Base-by-base conservation (phyloP, 1,139 yeast species). In the Hanseniaspora sp. region DNA sequence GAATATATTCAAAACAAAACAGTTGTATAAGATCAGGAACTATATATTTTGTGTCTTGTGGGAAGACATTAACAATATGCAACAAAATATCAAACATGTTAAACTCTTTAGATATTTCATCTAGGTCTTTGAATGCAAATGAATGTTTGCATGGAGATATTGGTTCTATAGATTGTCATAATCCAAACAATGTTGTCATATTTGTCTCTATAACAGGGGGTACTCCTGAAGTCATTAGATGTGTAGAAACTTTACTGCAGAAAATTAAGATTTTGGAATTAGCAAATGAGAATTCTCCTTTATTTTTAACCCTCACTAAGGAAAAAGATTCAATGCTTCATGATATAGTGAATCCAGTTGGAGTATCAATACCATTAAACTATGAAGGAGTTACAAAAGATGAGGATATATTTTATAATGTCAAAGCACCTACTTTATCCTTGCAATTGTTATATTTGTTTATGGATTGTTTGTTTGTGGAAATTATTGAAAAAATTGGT, bases 81-180 rank as follows among this genome's bases (percentile, higher is more conserved):
- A 73, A 77, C 56, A 87, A 87, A 66, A 71, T 84, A 30, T 86
- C 80, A 54, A 95, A 95, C 13, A 87, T 95, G 11, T 70, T 87
- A 66, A 85, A 83, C 63, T 86, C 95, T 0, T 71, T 87, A 57
- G 82, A 90, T 37, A 75, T 87, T 55, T 81, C 79, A 53, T 74
- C 95, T 0, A 76, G 80, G 0, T 63, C 76, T 1, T 70, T 87
- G 57, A 96, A 87, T 63, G 95, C 96, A 0, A 72, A 86, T 1
- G 96, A 87, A 59, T 96, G 96, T 0, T 71, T 88, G 34, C 96
- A 87, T 65, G 96, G 96, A 5, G 96, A 87, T 65, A 73, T 87
- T 61, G 96, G 96, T 0, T 68, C 81, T 38, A 69, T 87, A 31
- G 71, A 79, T 37, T 71, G 70, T 23, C 67, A 69, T 39, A 41